These are phyloP conservation scores for Scedosporium boydii DNA, from an alignment of 2,329 filamentous ascomycete genomes.

Conservation along the genomic window DNA sequence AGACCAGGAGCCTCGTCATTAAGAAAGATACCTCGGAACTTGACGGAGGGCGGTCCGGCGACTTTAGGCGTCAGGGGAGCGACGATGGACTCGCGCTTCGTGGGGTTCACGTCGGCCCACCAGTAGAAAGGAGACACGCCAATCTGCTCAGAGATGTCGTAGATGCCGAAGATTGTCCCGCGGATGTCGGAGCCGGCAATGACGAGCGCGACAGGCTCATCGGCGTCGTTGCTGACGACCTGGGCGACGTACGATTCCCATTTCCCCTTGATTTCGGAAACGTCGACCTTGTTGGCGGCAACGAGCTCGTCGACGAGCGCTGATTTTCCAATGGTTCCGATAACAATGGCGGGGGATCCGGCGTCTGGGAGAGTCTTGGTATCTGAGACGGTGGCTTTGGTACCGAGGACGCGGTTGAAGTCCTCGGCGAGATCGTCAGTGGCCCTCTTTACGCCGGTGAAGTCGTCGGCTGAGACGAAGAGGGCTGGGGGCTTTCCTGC, in stretches of 20 bases:
- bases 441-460: conserved; percentile 58
- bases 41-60: conserved; percentile 51
- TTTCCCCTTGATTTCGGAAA: conserved; percentile 32
- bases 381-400: conserved; percentile 50
- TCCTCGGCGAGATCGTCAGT: conserved; percentile 58
- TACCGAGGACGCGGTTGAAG: conserved; percentile 63
- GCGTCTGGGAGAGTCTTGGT: conserved; percentile 29
- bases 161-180: conserved; percentile 50
- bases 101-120: conserved; percentile 53
- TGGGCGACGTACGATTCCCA: conserved; percentile 41
- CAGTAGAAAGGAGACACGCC: conserved; percentile 62
- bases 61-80: conserved; percentile 42
- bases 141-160: conserved; percentile 52
- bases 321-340: conserved; percentile 55
- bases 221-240: conserved; percentile 36
- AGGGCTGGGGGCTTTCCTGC: conserved; percentile 32
- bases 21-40: conserved; percentile 63
- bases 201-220: conserved; percentile 39
- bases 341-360: conserved; percentile 50
- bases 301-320: conserved; percentile 50
- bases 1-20: conserved; percentile 61
- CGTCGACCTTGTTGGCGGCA: conserved; percentile 31
- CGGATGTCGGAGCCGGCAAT: conserved; percentile 50
- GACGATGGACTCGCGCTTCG: conserved; percentile 42
- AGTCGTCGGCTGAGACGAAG: conserved; percentile 48